Conservation (phyloP, 2,329 filamentous ascomycete species). For the Tolypocladium ophioglossoides region DNA sequence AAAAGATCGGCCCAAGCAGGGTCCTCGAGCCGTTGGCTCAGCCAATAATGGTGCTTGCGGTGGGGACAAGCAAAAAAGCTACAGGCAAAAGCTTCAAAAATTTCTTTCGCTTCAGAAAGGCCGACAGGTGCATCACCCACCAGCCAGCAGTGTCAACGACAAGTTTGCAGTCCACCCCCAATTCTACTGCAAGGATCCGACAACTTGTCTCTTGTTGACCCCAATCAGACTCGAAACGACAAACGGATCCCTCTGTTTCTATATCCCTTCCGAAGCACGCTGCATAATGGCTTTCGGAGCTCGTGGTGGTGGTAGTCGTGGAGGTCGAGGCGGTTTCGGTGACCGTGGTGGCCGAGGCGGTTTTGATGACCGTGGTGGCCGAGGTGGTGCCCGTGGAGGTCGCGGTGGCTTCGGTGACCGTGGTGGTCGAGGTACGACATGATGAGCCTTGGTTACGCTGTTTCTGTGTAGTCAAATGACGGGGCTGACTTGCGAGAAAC, state of each 20-base stretch:
- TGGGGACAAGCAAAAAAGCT: slow-evolving; percentile 9
- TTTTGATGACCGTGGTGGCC: slow-evolving; percentile 25
- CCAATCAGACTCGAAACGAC: neutral
- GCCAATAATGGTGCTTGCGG: slow-evolving; percentile 6
- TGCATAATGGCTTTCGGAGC: slow-evolving; percentile 19
- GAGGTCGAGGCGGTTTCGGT: slow-evolving; percentile 16
- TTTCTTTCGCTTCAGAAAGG: slow-evolving; percentile 18
- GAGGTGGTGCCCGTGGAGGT: slow-evolving; percentile 19
- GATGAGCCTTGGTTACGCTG: neutral
- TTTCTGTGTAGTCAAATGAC: slow-evolving; percentile 6
- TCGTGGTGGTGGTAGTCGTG: slow-evolving; percentile 7
- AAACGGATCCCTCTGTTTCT: slow-evolving; percentile 6
- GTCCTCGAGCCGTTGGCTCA: neutral
- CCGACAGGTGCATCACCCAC: neutral
- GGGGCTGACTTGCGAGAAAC: slow-evolving; percentile 15
- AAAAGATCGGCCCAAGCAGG: slow-evolving; percentile 7
- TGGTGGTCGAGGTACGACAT: slow-evolving; percentile 23
- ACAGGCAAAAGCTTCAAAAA: slow-evolving; percentile 25
- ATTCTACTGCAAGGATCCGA: neutral
- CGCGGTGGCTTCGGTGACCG: slow-evolving; percentile 15
- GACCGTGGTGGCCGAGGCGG: slow-evolving; percentile 17
- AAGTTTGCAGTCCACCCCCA: neutral
- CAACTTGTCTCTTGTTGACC: neutral
- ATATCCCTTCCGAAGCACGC: slow-evolving; percentile 5
- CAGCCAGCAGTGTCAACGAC: slow-evolving; percentile 1